Evolutionary conservation across 345 rosid genomes (phyloP).

Genomic region (Cardamine resedifolia): DNA sequence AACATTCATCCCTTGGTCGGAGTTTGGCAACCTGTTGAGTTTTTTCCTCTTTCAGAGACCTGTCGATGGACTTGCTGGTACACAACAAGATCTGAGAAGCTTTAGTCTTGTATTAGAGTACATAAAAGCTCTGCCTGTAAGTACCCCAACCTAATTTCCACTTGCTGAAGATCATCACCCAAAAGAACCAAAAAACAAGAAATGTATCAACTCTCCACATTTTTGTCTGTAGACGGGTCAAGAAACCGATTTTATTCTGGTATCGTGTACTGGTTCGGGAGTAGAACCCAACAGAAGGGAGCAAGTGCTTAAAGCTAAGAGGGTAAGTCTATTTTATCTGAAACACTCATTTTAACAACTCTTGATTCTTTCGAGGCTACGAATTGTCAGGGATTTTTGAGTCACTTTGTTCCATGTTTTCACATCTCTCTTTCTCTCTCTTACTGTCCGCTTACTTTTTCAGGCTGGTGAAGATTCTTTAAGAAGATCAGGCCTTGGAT

Average conservation of each 20-base stretch:
- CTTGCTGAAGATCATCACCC: background rate
- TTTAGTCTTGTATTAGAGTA: constrained; percentile 83
- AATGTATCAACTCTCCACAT: background rate
- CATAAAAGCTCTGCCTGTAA: constrained; percentile 92
- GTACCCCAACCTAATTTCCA: constrained; percentile 18
- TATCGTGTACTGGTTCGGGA: constrained; percentile 89
- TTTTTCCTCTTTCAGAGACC: constrained; percentile 58
- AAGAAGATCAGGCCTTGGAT: constrained; percentile 94
- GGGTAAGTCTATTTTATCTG: constrained; percentile 47
- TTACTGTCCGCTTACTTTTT: background rate
- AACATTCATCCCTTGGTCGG: background rate
- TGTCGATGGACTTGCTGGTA: constrained; percentile 59
- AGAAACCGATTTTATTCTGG: constrained; percentile 91
- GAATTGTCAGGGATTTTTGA: background rate
- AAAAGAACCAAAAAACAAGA: background rate
- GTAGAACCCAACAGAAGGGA: constrained; percentile 84
- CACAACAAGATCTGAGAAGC: constrained; percentile 78
- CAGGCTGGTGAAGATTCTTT: constrained; percentile 96
- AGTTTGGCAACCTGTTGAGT: background rate
- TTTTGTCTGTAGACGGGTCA: constrained; percentile 78
- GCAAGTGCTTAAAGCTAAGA: constrained; percentile 92
- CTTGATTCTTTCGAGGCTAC: background rate
- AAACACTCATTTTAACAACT: constrained; percentile 8
- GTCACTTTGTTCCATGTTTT: constrained; percentile 11
- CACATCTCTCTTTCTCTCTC: background rate